phyloP scores from a whole-genome alignment of 2,329 filamentous ascomycete genomes.

The Cytospora piceae region DNA sequence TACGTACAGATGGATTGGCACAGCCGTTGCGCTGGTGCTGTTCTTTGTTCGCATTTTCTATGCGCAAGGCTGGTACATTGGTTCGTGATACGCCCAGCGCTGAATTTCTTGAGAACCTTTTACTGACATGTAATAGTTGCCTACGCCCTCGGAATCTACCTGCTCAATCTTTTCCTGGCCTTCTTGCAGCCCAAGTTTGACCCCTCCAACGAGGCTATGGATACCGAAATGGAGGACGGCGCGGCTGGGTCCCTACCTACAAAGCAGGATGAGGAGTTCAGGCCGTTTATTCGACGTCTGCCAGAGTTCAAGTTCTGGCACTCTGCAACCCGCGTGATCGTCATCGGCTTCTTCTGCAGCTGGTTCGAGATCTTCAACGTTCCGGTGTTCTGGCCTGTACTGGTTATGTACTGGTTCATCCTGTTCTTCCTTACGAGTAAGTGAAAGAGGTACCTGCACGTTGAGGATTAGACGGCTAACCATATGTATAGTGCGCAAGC shows the following conservation, averaged over 20 bases:
- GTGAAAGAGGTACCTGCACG: conserved; percentile 42
- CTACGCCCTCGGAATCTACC: conserved; percentile 97
- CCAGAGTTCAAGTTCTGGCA: conserved; percentile 99
- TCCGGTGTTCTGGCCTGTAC: conserved; percentile 97
- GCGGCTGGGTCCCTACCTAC: conserved; percentile 81
- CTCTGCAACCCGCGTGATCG: conserved; percentile 84
- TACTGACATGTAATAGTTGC: conserved; percentile 65
- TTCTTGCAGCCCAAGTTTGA: conserved; percentile 99
- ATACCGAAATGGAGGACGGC: conserved; percentile 96
- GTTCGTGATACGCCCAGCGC: conserved; percentile 51
- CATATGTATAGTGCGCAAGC: conserved; percentile 79
- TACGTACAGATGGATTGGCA: conserved; percentile 87
- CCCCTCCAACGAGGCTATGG: conserved; percentile 85
- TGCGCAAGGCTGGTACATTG: conserved; percentile 98
- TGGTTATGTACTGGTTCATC: conserved; percentile 99
- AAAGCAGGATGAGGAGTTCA: conserved; percentile 96
- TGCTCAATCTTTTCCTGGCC: conserved; percentile 97
- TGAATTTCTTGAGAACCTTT: not conserved
- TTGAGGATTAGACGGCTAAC: conserved; percentile 8
- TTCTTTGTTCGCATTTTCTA: conserved; percentile 91
- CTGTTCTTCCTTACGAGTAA: conserved; percentile 92
- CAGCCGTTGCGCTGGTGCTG: conserved; percentile 71
- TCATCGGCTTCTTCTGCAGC: conserved; percentile 82
- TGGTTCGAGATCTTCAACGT: conserved; percentile 96
- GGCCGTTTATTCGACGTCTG: conserved; percentile 91